Percentiles rank a stretch among this genome's conserved stretches.
Evolutionary conservation across 1,284 basidiomycete genomes (phyloP).

Genomic region (Ustilago sp.): DNA sequence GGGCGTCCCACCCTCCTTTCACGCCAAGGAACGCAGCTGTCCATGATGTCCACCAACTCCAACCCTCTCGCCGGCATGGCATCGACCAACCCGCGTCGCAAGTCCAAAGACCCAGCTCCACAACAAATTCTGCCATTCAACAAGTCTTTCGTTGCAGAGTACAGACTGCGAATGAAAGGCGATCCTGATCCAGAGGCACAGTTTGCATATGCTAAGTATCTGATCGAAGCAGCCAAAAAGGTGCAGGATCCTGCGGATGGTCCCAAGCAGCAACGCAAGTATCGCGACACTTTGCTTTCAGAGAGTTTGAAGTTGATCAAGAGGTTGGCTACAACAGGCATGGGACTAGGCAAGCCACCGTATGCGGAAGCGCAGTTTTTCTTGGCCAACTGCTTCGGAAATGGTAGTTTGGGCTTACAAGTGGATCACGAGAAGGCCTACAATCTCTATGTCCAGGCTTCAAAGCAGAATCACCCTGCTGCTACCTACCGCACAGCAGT

Average conservation of each 20-base stretch:
- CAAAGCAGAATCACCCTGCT: constrained; percentile 94
- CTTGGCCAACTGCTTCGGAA: constrained; percentile 96
- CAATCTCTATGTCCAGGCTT: constrained; percentile 96
- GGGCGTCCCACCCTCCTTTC: constrained; percentile 28
- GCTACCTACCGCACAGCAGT: constrained; percentile 97
- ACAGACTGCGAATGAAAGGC: constrained; percentile 93
- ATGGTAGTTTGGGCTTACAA: constrained; percentile 89
- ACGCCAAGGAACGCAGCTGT: constrained; percentile 50
- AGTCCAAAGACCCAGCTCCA: constrained; percentile 55
- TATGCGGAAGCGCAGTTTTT: constrained; percentile 99
- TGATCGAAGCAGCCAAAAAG: constrained; percentile 98
- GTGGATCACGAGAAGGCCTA: constrained; percentile 98
- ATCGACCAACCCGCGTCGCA: constrained; percentile 44
- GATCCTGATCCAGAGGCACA: constrained; percentile 99
- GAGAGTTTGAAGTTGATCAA: constrained; percentile 94
- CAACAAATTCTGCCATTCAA: constrained; percentile 73
- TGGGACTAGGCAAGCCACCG: constrained; percentile 73
- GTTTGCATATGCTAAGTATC: constrained; percentile 95
- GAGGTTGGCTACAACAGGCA: constrained; percentile 85
- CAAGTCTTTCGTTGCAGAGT: constrained; percentile 96
- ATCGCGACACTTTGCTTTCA: constrained; percentile 85
- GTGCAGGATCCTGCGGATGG: constrained; percentile 66
- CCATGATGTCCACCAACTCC: constrained; percentile 39
- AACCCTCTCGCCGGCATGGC: constrained; percentile 31
- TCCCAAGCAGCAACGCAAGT: constrained; percentile 74